Base-by-base conservation (phyloP, 306 rosid genomes). In the Dalbergia oliveri region DNA sequence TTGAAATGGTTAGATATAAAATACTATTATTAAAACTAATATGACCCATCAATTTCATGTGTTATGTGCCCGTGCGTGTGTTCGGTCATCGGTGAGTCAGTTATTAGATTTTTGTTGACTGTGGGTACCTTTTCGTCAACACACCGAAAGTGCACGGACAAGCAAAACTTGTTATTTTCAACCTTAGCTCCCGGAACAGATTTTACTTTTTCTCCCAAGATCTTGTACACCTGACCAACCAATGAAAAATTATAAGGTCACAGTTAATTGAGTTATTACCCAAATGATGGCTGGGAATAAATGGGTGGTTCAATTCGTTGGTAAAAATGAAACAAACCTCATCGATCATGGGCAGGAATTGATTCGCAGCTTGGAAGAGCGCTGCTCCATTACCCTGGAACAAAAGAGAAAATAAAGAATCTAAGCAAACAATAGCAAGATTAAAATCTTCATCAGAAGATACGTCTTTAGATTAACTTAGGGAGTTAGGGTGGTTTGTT, bases 61-160 rank as follows among this genome's bases (percentile, higher is more conserved):
- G 66, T 76, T 43, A 26, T 0, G 23, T 64, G 72, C 66, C 35
- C 45, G 69, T 39, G 26, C 9, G 39, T 59, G 39, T 39, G 19
- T 61, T 69, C 5, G 54, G 43, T 68, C 26, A 18, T 69, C 5
- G 54, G 43, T 68, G 41, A 18, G 10, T 1, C 13, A 51, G 59
- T 31, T 6, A 61, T 78, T 85, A 67, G 67, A 18, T 56, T 53
- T 44, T 60, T 69, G 45, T 73, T 86, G 59, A 60, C 69, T 35
- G 15, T 12, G 23, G 19, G 57, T 84, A 93, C 99, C 88, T 91
- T 93, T 84, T 95, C 99, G 41, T 93, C 97, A 75, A 95, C 99
- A 58, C 97, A 83, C 33, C 99, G 98, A 63, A 91, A 95, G 86
- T 95, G 99, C 54, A 95, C 98, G 58, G 99, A 91, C 64, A 91